These are phyloP conservation scores for Pleurotus sapidus DNA, from an alignment of 768 basidiomycete genomes.

Conservation along the genomic window DNA sequence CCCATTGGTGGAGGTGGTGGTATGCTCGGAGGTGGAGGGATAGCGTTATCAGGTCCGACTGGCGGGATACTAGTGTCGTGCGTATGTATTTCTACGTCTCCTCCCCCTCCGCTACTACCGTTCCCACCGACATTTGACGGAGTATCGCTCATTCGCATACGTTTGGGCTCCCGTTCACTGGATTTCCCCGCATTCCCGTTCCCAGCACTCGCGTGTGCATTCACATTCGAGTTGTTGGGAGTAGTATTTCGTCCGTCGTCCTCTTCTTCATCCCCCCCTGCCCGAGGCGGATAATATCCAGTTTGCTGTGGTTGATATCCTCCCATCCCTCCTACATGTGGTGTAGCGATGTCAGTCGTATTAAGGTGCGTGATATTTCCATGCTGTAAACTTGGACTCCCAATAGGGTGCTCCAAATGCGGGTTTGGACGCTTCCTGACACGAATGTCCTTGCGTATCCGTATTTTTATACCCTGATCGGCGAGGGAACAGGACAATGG, in stretches of 20 bases:
- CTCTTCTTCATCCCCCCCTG: too few species aligned
- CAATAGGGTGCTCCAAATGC: slow-evolving; percentile 31
- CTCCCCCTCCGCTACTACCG: background rate
- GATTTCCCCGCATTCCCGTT: slow-evolving; percentile 7
- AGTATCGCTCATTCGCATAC: slow-evolving; percentile 31
- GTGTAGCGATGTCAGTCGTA: too few species aligned
- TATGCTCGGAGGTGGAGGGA: slow-evolving; percentile 7
- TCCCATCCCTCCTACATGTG: too few species aligned
- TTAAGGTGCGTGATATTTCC: too few species aligned
- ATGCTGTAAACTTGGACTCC: slow-evolving; percentile 9
- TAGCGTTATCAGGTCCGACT: background rate
- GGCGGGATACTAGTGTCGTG: slow-evolving; percentile 17
- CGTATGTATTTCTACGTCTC: slow-evolving; percentile 19
- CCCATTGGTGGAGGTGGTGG: background rate
- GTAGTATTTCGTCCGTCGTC: too few species aligned
- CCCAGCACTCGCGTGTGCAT: background rate
- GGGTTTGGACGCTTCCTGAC: slow-evolving; percentile 68
- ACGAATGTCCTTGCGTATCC: slow-evolving; percentile 89
- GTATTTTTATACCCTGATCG: slow-evolving; percentile 95
- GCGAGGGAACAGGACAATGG: slow-evolving; percentile 86
- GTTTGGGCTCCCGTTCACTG: slow-evolving; percentile 30
- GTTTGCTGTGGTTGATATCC: too few species aligned
- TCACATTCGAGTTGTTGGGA: too few species aligned
- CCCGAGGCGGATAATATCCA: too few species aligned
- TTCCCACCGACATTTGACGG: too few species aligned